Conservation (phyloP, 192 early-diverging fungal genomes). For the Coemansia sp. region DNA sequence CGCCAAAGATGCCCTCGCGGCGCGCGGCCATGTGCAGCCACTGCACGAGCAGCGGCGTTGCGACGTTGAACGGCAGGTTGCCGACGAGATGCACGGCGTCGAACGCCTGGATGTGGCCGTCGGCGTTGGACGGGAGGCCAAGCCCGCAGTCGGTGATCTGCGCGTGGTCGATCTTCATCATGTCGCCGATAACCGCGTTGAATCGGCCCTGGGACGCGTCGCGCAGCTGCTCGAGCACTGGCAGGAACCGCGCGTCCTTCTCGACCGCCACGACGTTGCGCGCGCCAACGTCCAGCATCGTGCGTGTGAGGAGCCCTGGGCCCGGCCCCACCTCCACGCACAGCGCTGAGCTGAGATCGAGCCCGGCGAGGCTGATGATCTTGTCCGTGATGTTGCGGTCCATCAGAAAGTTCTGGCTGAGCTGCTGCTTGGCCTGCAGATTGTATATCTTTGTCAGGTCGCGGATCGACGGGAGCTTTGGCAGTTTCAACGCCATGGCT, state of each 20-base stretch:
- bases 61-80: slow-evolving; percentile 77
- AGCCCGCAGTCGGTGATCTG: slow-evolving; percentile 51
- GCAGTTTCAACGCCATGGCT: slow-evolving; percentile 41
- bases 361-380: slow-evolving; percentile 59
- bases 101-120: slow-evolving; percentile 11
- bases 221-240: slow-evolving; percentile 68
- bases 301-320: slow-evolving; percentile 73
- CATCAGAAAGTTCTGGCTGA: slow-evolving; percentile 83
- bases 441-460: slow-evolving; percentile 75
- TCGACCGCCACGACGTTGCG: slow-evolving; percentile 67
- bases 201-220: slow-evolving; percentile 62
- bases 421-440: slow-evolving; percentile 64
- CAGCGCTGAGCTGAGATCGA: slow-evolving; percentile 57
- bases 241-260: slow-evolving; percentile 70
- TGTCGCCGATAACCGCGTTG: slow-evolving; percentile 62
- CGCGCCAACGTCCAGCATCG: slow-evolving; percentile 68
- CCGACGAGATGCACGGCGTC: slow-evolving; percentile 65
- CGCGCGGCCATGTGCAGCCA: slow-evolving; percentile 63
- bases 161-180: slow-evolving; percentile 58
- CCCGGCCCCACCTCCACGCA: slow-evolving; percentile 80
- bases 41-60: slow-evolving; percentile 68
- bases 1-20: slow-evolving; percentile 60
- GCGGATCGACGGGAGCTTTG: slow-evolving; percentile 64
- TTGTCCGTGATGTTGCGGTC: slow-evolving; percentile 82
- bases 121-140: slow-evolving; percentile 4